Percentiles rank a stretch among this genome's conserved stretches.
phyloP scores from a whole-genome alignment of 1,284 basidiomycete genomes.

The Trichosporon faecale region DNA sequence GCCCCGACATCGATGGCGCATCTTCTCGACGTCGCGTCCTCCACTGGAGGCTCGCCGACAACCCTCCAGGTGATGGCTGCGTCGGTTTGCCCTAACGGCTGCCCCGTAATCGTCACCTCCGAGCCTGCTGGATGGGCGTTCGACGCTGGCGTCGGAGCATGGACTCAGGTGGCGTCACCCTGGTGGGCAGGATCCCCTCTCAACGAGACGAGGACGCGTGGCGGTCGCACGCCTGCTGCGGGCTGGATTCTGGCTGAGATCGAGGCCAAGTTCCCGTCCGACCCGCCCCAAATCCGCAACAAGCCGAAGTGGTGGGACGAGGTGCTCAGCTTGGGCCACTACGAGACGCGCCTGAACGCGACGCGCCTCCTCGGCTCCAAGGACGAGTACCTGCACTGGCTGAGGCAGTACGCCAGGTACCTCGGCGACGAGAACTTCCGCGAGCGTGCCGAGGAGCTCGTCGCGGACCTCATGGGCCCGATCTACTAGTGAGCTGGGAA shows the following conservation, averaged over 20 bases:
- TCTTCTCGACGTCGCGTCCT: conserved; percentile 55
- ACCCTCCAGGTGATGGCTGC: conserved; percentile 54
- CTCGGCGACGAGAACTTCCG: conserved; percentile 81
- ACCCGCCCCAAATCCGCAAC: conserved; percentile 42
- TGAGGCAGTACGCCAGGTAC: conserved; percentile 72
- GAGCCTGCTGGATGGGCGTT: conserved; percentile 72
- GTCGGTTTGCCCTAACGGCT: conserved; percentile 69
- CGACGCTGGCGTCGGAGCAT: conserved; percentile 63
- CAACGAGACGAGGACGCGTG: conserved; percentile 19
- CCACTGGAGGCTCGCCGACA: conserved; percentile 40
- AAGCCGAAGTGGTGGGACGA: conserved; percentile 69
- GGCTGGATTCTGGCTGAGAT: conserved; percentile 32
- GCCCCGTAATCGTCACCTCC: conserved; percentile 69
- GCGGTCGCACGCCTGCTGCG: neutral
- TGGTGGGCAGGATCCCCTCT: conserved; percentile 62
- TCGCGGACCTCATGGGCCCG: conserved; percentile 81
- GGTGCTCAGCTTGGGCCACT: conserved; percentile 74
- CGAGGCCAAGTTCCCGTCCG: conserved; percentile 20
- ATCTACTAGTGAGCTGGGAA: conserved; percentile 65
- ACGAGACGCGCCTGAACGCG: conserved; percentile 74
- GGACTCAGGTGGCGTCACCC: conserved; percentile 68
- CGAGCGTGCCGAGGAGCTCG: conserved; percentile 79
- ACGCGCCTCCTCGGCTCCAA: conserved; percentile 70
- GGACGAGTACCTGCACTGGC: conserved; percentile 72
- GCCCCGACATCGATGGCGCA: conserved; percentile 63